These are phyloP conservation scores for Chalciporus piperatus DNA, from an alignment of 768 basidiomycete species.

Conservation along the genomic window DNA sequence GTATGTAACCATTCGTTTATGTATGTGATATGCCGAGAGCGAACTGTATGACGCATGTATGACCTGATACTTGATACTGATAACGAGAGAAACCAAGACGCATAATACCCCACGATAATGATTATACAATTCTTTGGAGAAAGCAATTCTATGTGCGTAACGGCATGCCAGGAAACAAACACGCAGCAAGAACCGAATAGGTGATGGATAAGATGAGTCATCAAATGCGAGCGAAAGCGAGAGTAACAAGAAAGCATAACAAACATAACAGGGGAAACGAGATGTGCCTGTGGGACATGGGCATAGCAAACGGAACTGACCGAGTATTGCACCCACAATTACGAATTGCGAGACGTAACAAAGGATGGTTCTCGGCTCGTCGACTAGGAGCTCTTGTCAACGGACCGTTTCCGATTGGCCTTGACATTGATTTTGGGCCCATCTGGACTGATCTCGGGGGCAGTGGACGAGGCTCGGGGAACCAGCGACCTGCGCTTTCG, in stretches of 20 bases:
- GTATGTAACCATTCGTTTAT: too few relatives aligned
- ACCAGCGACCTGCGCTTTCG: slow-evolving; percentile 41
- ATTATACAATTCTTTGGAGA: slow-evolving; percentile 1
- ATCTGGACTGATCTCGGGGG: slow-evolving; percentile 25
- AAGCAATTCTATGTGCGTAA: slow-evolving; percentile 25
- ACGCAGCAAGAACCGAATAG: slow-evolving; percentile 20
- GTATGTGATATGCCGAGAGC: background rate
- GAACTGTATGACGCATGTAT: slow-evolving; percentile 1
- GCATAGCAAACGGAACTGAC: background rate
- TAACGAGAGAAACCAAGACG: slow-evolving; percentile 15
- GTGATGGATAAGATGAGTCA: slow-evolving; percentile 32
- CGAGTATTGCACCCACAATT: slow-evolving; percentile 7
- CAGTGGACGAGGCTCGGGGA: slow-evolving; percentile 26
- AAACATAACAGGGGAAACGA: slow-evolving; percentile 16
- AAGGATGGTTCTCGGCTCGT: background rate
- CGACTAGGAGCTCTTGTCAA: slow-evolving; percentile 25
- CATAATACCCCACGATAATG: slow-evolving; percentile 13
- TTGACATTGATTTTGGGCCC: slow-evolving; percentile 26
- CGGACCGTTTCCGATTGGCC: slow-evolving; percentile 27
- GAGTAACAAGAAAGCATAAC: slow-evolving; percentile 25
- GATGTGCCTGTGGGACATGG: slow-evolving; percentile 1
- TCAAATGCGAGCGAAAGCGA: slow-evolving; percentile 5
- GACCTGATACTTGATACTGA: slow-evolving; percentile 3
- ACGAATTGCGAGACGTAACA: slow-evolving; percentile 5
- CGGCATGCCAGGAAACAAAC: slow-evolving; percentile 22